These are phyloP conservation scores for Zoysia japonica DNA, from an alignment of 176 grass and related monocot species.

Conservation along the genomic window DNA sequence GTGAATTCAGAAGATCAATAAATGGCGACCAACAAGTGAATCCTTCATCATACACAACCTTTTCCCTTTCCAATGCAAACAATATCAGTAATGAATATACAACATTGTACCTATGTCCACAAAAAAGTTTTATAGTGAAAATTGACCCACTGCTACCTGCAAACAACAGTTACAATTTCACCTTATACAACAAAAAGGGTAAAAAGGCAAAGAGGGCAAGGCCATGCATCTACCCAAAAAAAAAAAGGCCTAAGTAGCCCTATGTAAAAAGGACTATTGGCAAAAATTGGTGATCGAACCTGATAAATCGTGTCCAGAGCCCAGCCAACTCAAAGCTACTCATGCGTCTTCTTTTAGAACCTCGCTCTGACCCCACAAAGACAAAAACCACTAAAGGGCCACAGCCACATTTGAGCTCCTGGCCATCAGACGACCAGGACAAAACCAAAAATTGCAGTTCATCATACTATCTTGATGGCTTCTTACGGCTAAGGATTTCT, in stretches of 20 bases:
- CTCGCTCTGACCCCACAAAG: conserved; percentile 13
- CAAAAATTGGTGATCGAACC: conserved; percentile 46
- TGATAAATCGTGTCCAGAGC: conserved; percentile 22
- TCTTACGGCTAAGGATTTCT: conserved; percentile 93
- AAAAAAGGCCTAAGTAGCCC: conserved; percentile 43
- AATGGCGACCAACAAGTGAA: background rate
- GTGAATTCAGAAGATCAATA: background rate
- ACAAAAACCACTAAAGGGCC: background rate
- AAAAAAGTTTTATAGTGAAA: conserved; percentile 3
- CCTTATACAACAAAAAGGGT: conserved; percentile 28
- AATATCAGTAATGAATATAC: conserved; percentile 58
- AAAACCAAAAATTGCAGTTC: background rate
- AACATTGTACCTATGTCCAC: conserved; percentile 44
- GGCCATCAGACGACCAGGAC: conserved; percentile 2
- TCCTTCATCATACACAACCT: background rate
- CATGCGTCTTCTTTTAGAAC: conserved; percentile 11
- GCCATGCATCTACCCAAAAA: conserved; percentile 48
- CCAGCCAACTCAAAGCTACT: background rate
- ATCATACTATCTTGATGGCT: conserved; percentile 51
- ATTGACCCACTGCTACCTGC: conserved; percentile 38
- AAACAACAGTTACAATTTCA: conserved; percentile 38
- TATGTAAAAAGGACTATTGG: conserved; percentile 28
- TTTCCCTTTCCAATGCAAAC: conserved; percentile 41
- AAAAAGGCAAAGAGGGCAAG: conserved; percentile 37
- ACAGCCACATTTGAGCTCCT: background rate